These are phyloP conservation scores for Cyclanthera cordifolia DNA, from an alignment of 306 rosid species.

Conservation along the genomic window DNA sequence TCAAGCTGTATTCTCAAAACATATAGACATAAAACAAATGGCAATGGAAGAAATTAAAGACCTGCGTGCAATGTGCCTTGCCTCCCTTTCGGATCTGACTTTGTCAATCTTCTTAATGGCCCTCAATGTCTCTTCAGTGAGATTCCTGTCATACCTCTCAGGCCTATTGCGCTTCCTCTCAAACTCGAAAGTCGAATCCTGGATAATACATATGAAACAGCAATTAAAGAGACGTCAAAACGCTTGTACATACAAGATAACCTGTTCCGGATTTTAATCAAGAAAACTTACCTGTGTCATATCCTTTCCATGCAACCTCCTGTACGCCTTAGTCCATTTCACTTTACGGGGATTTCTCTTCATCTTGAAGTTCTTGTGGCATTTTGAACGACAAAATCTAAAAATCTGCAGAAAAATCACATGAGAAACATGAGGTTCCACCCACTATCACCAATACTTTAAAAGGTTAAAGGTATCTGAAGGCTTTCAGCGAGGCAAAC, in stretches of 20 bases:
- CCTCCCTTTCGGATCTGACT: constrained; percentile 43
- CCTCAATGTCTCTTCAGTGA: constrained; percentile 37
- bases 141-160: constrained; percentile 71
- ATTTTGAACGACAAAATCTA: constrained; percentile 78
- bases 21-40: background rate
- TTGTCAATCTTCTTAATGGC: constrained; percentile 70
- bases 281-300: constrained; percentile 59
- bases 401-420: constrained; percentile 40
- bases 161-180: constrained; percentile 89
- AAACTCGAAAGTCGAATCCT: constrained; percentile 88
- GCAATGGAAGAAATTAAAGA: background rate
- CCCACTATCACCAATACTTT: background rate
- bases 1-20: background rate
- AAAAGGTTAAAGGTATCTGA: too few species aligned
- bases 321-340: constrained; percentile 82
- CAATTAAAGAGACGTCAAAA: background rate
- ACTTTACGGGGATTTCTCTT: constrained; percentile 94
- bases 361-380: constrained; percentile 96
- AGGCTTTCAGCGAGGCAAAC: too few species aligned
- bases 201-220: background rate
- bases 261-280: background rate
- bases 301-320: constrained; percentile 72
- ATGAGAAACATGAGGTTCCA: background rate
- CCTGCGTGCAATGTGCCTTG: constrained; percentile 39
- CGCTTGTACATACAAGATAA: background rate